Base-by-base conservation (phyloP, 371 early-diverging fungal species). In the Syncephalastrum contaminatum region DNA sequence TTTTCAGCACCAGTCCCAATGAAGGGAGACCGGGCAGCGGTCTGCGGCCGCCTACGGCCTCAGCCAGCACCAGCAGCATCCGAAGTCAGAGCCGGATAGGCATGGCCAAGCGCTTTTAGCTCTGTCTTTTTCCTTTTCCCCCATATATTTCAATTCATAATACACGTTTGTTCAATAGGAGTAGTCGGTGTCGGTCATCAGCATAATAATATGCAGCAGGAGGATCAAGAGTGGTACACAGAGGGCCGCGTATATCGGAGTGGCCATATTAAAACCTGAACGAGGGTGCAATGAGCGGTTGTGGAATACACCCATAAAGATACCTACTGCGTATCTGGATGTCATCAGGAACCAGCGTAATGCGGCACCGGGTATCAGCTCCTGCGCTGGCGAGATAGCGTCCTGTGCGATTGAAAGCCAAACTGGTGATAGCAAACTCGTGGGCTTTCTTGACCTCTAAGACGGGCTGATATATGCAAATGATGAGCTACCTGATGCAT, bases 381-480 rank as follows among this genome's bases (percentile, higher is more conserved):
- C 87, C 86, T 6, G 77, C 83, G 54, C 81, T 86, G 24, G 78
- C 71, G 42, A 86, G 47, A 25, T 63, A 64, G 12, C 66, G 66
- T 12, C 66, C 69, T 13, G 73, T 67, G 20, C 41, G 72, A 51
- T 69, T 78, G 54, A 86, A 86, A 0, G 75, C 63, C 53, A 86
- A 45, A 12, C 73, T 73, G 0, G 80, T 83, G 45, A 86, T 77
- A 13, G 85, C 75, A 48, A 83, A 72, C 13, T 59, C 61, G 44
- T 86, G 85, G 1, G 75, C 76, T 4, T 66, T 63, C 15, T 66
- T 69, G 13, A 84, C 59, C 3, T 73, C 69, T 63, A 75, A 8
- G 24, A 84, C 48, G 1, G 65, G 69, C 69, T 69, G 47, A 8
- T 30, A 2, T 12, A 30, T 21, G 3, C 30, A 12, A 12, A 13